Evolutionary conservation across 192 early-diverging fungal genomes (phyloP).

Genomic region (Fimicolochytrium jonesii): DNA sequence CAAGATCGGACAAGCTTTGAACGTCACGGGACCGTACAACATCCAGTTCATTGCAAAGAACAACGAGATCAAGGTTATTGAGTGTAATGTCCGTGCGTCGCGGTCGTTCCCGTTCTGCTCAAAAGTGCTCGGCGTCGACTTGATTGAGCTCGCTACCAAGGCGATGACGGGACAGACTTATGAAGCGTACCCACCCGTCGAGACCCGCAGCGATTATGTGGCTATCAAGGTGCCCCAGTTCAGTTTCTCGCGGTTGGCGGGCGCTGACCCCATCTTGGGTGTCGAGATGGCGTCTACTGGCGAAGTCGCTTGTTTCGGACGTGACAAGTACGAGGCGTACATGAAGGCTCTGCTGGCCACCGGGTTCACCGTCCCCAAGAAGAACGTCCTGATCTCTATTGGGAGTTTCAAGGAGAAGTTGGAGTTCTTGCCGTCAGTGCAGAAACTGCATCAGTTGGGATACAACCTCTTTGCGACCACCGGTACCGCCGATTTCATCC

Average conservation of each 20-base stretch:
- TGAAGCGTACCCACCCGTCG: slow-evolving; percentile 70
- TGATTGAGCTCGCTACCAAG: slow-evolving; percentile 95
- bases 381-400: slow-evolving; percentile 95
- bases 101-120: slow-evolving; percentile 97
- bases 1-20: slow-evolving; percentile 88
- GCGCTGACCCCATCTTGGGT: slow-evolving; percentile 96
- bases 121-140: slow-evolving; percentile 90
- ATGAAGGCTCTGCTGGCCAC: slow-evolving; percentile 92
- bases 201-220: slow-evolving; percentile 75
- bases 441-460: slow-evolving; percentile 75
- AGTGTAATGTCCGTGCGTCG: slow-evolving; percentile 96
- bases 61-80: slow-evolving; percentile 99
- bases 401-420: slow-evolving; percentile 98
- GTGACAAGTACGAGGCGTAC: slow-evolving; percentile 97
- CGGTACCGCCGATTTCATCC: slow-evolving; percentile 95
- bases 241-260: slow-evolving; percentile 89
- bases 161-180: slow-evolving; percentile 86
- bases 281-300: slow-evolving; percentile 99
- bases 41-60: slow-evolving; percentile 99
- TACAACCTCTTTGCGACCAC: slow-evolving; percentile 93
- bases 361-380: slow-evolving; percentile 86
- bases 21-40: slow-evolving; percentile 97
- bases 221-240: slow-evolving; percentile 98
- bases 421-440: slow-evolving; percentile 90
- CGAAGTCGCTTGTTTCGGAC: slow-evolving; percentile 97